Conservation (phyloP, 2,329 filamentous ascomycete species). For the Clarireedia hainanense region DNA sequence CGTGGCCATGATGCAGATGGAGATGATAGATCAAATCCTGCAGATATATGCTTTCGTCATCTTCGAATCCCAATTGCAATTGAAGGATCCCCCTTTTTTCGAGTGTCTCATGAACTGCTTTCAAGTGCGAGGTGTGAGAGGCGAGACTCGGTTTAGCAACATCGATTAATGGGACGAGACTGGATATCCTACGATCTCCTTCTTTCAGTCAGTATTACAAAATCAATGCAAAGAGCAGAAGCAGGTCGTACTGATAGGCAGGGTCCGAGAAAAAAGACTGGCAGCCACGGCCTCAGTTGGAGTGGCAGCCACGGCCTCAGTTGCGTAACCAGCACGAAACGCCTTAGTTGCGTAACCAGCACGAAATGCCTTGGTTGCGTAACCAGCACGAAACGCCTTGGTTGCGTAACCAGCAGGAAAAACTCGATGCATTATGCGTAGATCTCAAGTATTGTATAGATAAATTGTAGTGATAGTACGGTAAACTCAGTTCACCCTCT, state of each 20-base stretch:
- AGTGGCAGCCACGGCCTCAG: not conserved
- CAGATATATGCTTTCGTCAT: slow-evolving; percentile 19
- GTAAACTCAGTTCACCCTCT: not conserved
- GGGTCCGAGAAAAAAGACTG: not conserved
- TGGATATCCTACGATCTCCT: not conserved
- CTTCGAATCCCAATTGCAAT: slow-evolving; percentile 16
- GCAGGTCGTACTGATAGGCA: not conserved
- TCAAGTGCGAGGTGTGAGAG: not conserved
- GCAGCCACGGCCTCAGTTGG: too few relatives aligned
- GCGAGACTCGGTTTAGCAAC: not conserved
- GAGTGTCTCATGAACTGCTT: slow-evolving; percentile 12
- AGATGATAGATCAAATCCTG: slow-evolving; percentile 14
- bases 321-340: not conserved
- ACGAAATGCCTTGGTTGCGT: too few relatives aligned
- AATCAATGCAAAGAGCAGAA: not conserved
- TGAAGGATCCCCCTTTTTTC: slow-evolving; percentile 18
- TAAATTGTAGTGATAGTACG: not conserved
- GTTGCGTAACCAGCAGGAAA: not conserved
- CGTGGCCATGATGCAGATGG: slow-evolving; percentile 10
- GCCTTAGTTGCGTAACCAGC: too few relatives aligned
- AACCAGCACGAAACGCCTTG: too few relatives aligned
- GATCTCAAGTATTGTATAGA: not conserved
- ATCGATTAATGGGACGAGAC: not conserved
- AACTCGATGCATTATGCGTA: not conserved
- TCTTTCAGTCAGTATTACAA: not conserved